Conservation (phyloP, 306 rosid genomes). For the Echinosophora koreensis region DNA sequence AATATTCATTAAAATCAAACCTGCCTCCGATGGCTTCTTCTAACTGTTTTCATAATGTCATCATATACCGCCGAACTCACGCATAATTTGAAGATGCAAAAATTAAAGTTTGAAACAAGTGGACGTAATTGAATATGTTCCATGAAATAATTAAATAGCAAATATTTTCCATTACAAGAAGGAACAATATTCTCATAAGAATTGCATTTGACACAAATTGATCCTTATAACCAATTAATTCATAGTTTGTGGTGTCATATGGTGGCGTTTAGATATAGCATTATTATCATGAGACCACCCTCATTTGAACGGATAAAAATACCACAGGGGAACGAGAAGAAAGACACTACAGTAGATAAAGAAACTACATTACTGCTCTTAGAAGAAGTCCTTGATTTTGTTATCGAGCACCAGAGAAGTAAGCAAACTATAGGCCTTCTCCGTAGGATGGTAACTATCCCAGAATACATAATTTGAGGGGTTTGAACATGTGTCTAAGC, state of each 20-base stretch:
- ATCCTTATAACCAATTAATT: background rate
- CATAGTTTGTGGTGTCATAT: background rate
- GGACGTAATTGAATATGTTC: too few species aligned
- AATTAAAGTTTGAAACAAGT: background rate
- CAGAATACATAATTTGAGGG: conserved; percentile 64
- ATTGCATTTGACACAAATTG: background rate
- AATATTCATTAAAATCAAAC: too few species aligned
- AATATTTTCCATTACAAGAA: background rate
- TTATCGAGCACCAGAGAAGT: conserved; percentile 41
- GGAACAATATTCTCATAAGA: background rate
- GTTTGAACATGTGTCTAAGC: conserved; percentile 47
- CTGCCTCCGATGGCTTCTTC: too few species aligned
- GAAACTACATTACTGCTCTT: background rate
- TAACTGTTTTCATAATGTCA: background rate
- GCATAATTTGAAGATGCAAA: background rate
- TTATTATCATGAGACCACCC: background rate
- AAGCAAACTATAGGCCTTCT: conserved; percentile 52
- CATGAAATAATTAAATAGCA: background rate
- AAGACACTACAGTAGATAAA: background rate
- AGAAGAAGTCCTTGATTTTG: conserved; percentile 59
- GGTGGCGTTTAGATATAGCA: background rate
- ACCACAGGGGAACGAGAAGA: background rate
- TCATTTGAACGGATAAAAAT: background rate
- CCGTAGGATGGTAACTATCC: conserved; percentile 77
- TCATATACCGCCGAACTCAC: background rate